Base-by-base conservation (phyloP, 2,329 filamentous ascomycete genomes). In the Cytospora leucostoma region DNA sequence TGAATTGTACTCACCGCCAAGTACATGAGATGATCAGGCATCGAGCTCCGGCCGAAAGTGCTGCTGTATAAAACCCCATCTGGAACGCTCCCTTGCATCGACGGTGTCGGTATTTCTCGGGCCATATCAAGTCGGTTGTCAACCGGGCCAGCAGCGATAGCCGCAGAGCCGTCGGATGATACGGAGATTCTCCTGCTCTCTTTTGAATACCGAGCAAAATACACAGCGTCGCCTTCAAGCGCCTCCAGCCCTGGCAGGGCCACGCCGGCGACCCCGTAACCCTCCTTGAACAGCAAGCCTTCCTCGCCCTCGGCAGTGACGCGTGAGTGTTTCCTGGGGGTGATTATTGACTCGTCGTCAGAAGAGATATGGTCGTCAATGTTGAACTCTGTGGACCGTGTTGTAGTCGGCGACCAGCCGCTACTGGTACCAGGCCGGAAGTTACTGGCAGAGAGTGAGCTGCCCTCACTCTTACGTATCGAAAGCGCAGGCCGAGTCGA, bases 301-400 rank as follows among this genome's bases (percentile, higher is more conserved):
- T 78, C 75, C 50, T 78, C 77, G 21, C 72, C 72, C 13, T 72
- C 71, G 11, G 68, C 71, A 3, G 70, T 67, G 34, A 68, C 51
- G 37, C 68, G 58, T 54, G 38, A 49, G 1, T 27, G 11, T 8
- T 40, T 55, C 53, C 38, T 57, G 7, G 49, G 44, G 34, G 65
- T 66, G 12, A 66, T 69, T 10, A 77, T 70, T 0, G 74, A 75
- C 17, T 77, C 76, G 17, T 72, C 73, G 57, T 79, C 77, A 0
- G 74, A 74, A 0, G 75, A 77, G 17, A 77, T 44, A 63, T 76
- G 75, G 64, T 77, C 76, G 62, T 77, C 75, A 8, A 78, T 75
- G 63, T 76, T 76, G 68, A 77, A 76, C 5, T 49, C 60, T 38
- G 47, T 62, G 12, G 61, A 64, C 35, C 56, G 33, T 11, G 53